Percentiles rank a stretch among this genome's conserved stretches.
Evolutionary conservation across 306 rosid species (phyloP).

Genomic region (Quercus robur): DNA sequence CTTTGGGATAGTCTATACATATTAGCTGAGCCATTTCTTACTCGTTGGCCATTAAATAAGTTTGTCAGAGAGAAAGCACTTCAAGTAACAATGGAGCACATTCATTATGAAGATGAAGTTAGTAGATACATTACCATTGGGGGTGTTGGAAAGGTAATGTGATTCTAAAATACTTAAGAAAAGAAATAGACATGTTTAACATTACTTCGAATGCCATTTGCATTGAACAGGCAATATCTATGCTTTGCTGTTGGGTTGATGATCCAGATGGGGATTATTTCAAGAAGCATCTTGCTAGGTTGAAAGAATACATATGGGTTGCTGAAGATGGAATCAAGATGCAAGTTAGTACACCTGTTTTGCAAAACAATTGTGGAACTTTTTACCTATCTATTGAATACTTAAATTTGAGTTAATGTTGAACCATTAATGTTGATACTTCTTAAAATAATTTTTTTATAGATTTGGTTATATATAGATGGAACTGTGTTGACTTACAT

Average conservation of each 20-base stretch:
- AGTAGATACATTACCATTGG: conserved; percentile 17
- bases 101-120: too few relatives aligned
- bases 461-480: too few relatives aligned
- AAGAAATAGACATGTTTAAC: neutral
- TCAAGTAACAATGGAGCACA: conserved; percentile 16
- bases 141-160: conserved; percentile 28
- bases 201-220: neutral
- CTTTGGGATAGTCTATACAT: conserved; percentile 64
- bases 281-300: conserved; percentile 33
- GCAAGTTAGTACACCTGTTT: conserved; percentile 16
- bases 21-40: conserved; percentile 20
- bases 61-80: conserved; percentile 27
- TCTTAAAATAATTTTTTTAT: too few relatives aligned
- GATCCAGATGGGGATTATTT: conserved; percentile 32
- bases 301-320: conserved; percentile 34
- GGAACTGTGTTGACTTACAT: too few relatives aligned
- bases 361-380: neutral
- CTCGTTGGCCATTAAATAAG: conserved; percentile 43
- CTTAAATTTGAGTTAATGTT: neutral
- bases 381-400: neutral
- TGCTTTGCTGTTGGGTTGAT: conserved; percentile 46
- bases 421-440: too few relatives aligned
- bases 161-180: neutral
- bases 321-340: conserved; percentile 43
- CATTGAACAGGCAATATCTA: conserved; percentile 18